A percentile compares a stretch with the other conserved stretches of the same genome.
Conservation (phyloP, 2,329 filamentous ascomycete species). For the Botrytis sinoallii region DNA sequence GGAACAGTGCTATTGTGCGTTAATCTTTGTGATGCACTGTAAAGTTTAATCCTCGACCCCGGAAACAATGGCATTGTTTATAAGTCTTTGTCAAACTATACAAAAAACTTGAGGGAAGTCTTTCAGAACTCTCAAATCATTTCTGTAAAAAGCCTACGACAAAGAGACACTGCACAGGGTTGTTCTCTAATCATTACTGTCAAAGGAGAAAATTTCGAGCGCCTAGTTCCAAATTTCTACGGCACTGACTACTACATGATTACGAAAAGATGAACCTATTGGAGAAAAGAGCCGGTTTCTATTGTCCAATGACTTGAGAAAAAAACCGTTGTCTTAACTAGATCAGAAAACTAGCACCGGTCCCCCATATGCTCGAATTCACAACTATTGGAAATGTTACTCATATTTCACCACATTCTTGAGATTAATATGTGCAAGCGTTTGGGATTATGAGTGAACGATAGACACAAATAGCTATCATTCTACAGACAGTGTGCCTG, state of each 20-base stretch:
- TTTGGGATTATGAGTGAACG: background rate
- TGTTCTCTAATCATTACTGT: background rate
- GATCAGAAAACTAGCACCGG: background rate
- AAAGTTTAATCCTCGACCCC: rapidly evolving
- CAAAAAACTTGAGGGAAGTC: background rate
- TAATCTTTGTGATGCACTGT: background rate
- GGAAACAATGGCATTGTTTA: background rate
- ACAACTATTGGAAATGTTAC: background rate
- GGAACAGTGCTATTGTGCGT: background rate
- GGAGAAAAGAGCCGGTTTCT: background rate
- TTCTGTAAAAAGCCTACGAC: background rate
- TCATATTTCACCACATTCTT: background rate
- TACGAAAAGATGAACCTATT: background rate
- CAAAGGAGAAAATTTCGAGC: background rate
- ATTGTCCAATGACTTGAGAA: background rate
- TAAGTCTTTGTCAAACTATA: background rate
- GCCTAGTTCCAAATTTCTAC: background rate
- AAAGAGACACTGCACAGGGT: background rate
- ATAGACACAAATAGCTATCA: background rate
- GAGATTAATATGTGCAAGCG: background rate
- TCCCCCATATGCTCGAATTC: background rate
- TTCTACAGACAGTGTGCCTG: rapidly evolving
- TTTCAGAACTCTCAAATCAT: background rate
- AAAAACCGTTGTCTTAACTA: background rate
- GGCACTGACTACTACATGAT: background rate